Conservation (phyloP, 169 alveolate genomes). For the Toxoplasma gondii region DNA sequence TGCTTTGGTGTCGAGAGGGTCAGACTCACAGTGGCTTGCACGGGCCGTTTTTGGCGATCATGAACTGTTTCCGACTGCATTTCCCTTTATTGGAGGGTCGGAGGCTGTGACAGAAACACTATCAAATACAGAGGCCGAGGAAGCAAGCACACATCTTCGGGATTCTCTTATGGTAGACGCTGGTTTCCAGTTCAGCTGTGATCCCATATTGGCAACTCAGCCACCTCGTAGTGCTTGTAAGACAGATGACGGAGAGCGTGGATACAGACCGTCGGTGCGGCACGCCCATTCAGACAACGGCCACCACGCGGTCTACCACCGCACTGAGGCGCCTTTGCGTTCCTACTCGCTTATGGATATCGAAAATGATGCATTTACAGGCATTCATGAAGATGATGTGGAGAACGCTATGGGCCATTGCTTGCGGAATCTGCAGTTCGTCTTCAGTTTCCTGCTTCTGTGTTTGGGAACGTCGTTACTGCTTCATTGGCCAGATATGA, state of each 20-base stretch:
- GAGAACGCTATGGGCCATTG: constrained; percentile 43
- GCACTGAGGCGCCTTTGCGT: background rate
- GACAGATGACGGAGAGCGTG: background rate
- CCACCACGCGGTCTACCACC: background rate
- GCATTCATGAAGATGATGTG: constrained; percentile 56
- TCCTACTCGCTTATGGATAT: constrained; percentile 53
- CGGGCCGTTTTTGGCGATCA: no score
- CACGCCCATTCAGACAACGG: background rate
- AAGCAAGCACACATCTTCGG: background rate
- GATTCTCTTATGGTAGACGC: background rate
- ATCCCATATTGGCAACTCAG: background rate
- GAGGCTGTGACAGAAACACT: no score
- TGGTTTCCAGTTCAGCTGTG: background rate
- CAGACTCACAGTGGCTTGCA: no score
- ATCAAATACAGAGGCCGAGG: no score
- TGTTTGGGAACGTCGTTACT: constrained; percentile 40
- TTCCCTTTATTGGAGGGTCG: no score
- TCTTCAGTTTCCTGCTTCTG: constrained; percentile 25
- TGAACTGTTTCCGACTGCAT: no score
- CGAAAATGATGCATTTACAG: constrained; percentile 61
- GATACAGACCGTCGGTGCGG: background rate
- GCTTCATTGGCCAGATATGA: constrained; percentile 50
- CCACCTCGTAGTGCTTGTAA: background rate
- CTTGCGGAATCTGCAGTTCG: constrained; percentile 39
- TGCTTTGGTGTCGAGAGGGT: no score